Conservation (phyloP, 2,329 filamentous ascomycete species). For the Niveomyces coronatus region DNA sequence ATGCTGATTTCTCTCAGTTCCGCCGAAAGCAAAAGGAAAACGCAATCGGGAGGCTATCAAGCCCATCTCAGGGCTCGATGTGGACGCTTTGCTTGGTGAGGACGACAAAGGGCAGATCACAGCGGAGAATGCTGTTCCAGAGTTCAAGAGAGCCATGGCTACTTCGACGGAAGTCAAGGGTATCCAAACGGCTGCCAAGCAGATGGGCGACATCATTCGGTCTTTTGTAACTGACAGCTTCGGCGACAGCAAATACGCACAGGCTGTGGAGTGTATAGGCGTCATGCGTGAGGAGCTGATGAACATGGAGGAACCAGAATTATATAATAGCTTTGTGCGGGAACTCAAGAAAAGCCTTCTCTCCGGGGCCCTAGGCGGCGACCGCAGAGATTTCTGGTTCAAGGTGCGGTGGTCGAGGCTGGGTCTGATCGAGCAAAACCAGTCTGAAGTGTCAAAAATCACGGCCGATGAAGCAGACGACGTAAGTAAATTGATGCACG, state of each 20-base stretch:
- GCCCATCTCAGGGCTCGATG: slow-evolving; percentile 81
- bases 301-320: slow-evolving; percentile 60
- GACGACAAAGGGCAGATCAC: slow-evolving; percentile 34
- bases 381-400: slow-evolving; percentile 77
- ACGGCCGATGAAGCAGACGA: slow-evolving; percentile 60
- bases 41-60: slow-evolving; percentile 62
- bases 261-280: slow-evolving; percentile 63
- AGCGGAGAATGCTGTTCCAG: slow-evolving; percentile 70
- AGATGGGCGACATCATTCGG: slow-evolving; percentile 64
- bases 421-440: slow-evolving; percentile 59
- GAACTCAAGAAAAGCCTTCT: slow-evolving; percentile 64
- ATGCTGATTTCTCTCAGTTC: slow-evolving; percentile 41
- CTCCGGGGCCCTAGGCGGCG: slow-evolving; percentile 60
- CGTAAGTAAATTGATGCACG: slow-evolving; percentile 26
- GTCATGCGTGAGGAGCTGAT: slow-evolving; percentile 71
- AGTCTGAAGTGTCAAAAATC: slow-evolving; percentile 55
- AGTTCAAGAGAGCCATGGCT: slow-evolving; percentile 73
- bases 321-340: slow-evolving; percentile 67
- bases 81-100: slow-evolving; percentile 67
- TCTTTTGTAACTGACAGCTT: slow-evolving; percentile 61
- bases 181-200: slow-evolving; percentile 58
- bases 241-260: slow-evolving; percentile 63
- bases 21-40: slow-evolving; percentile 66
- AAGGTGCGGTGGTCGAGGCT: slow-evolving; percentile 55
- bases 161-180: slow-evolving; percentile 47